Evolutionary conservation across 179 eudicot species (phyloP).

Genomic region (Gypsophila paniculata): DNA sequence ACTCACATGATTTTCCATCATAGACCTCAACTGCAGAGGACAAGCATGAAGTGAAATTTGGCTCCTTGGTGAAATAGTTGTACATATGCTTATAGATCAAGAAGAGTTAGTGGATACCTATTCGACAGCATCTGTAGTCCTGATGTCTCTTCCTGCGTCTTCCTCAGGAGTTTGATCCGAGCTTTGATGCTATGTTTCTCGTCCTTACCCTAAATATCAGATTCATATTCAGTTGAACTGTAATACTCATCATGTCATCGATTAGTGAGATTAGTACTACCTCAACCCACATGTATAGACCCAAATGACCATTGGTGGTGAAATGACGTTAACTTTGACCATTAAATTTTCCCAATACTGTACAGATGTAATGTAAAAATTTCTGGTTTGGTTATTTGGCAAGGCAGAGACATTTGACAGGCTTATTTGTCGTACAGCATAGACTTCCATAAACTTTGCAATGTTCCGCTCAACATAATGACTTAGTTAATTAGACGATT

Average conservation of each 20-base stretch:
- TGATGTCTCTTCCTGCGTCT: constrained; percentile 36
- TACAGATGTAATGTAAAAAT: neutral
- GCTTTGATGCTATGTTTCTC: constrained; percentile 35
- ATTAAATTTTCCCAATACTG: neutral
- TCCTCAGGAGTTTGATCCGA: constrained; percentile 47
- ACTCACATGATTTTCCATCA: constrained; percentile 23
- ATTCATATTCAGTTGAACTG: neutral
- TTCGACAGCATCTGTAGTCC: constrained; percentile 26
- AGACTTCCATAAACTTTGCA: neutral
- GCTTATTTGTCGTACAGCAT: neutral
- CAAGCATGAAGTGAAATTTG: neutral
- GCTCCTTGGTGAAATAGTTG: neutral
- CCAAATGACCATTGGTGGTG: neutral
- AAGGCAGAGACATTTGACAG: neutral
- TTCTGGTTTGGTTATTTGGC: neutral
- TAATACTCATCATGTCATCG: neutral
- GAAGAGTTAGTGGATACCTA: too few relatives aligned
- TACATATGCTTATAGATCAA: too few relatives aligned
- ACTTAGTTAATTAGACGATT: neutral
- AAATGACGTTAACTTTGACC: neutral
- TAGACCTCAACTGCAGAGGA: constrained; percentile 32
- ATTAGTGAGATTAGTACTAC: neutral
- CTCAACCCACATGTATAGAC: neutral
- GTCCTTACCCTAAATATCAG: constrained; percentile 41
- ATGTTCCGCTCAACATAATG: neutral